phyloP scores from a whole-genome alignment of 345 rosid genomes.

The Rhodamnia rubescens region DNA sequence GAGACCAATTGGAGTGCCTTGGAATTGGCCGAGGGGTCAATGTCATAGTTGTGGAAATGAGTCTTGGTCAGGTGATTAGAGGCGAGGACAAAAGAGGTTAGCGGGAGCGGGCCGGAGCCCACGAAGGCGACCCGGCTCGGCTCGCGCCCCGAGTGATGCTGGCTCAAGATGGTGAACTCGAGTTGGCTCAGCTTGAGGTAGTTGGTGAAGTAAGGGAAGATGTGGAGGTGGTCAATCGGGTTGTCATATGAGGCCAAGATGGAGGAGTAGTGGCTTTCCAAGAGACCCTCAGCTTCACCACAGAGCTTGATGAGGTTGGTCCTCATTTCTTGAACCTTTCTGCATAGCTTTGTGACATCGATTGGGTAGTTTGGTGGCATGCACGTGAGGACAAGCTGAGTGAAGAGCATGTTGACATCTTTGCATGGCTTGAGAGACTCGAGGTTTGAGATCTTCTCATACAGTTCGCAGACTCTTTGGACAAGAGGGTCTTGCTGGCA shows the following conservation, averaged over 20 bases:
- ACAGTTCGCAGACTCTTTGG: conserved; percentile 35
- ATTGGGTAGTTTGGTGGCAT: conserved; percentile 56
- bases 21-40: conserved; percentile 53
- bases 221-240: conserved; percentile 54
- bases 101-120: conserved; percentile 90
- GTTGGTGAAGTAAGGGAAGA: conserved; percentile 77
- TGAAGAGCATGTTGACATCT: conserved; percentile 80
- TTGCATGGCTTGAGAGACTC: conserved; percentile 58
- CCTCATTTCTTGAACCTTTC: conserved; percentile 48
- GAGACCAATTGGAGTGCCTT: conserved; percentile 39
- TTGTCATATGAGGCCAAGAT: conserved; percentile 46
- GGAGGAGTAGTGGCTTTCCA: conserved; percentile 62
- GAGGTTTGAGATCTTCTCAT: conserved; percentile 60
- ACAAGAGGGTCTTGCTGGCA: conserved; percentile 55
- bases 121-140: conserved; percentile 65
- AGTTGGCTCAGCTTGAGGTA: conserved; percentile 76
- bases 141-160: conserved; percentile 14
- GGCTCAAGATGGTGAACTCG: conserved; percentile 44
- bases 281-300: conserved; percentile 65
- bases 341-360: conserved; percentile 54
- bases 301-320: conserved; percentile 60
- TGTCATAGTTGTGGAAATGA: conserved; percentile 68
- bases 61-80: conserved; percentile 40
- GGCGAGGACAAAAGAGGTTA: conserved; percentile 72
- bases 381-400: conserved; percentile 69